These are phyloP conservation scores for Stephania cephalantha DNA, from an alignment of 164 flowering plant genomes.

Conservation along the genomic window DNA sequence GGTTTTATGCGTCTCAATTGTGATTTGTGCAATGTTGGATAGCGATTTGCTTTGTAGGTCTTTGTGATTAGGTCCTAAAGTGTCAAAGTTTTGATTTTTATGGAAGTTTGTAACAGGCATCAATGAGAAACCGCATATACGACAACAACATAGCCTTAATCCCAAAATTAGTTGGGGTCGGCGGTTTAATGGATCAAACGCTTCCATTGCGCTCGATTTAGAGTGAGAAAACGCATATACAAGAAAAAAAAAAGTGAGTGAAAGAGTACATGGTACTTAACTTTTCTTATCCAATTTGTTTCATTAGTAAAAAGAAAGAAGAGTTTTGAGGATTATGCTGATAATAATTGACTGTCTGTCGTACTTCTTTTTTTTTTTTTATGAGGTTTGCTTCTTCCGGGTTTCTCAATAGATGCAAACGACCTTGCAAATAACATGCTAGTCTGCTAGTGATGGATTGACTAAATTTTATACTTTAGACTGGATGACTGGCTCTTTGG, in stretches of 20 bases:
- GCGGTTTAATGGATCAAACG: no score
- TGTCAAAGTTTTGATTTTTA: no score
- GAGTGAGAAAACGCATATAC: background rate
- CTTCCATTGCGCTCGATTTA: no score
- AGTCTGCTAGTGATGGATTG: background rate
- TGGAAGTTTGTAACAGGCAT: no score
- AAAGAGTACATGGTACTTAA: background rate
- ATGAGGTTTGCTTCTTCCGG: background rate
- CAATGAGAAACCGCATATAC: no score
- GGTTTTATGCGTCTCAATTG: no score
- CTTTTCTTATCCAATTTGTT: background rate
- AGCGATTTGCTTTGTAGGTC: no score
- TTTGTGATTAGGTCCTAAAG: no score
- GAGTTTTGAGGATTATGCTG: background rate
- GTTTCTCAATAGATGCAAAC: background rate
- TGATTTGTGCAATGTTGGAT: no score
- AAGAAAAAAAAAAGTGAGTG: no score
- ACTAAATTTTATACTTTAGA: background rate
- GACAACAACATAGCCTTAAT: no score
- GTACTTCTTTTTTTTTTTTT: background rate
- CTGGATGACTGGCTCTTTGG: background rate
- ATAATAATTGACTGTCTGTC: background rate
- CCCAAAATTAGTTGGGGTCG: no score
- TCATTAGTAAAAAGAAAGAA: background rate
- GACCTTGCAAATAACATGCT: background rate